These are phyloP conservation scores for Aureobasidium sp. DNA, from an alignment of 2,329 filamentous ascomycete species.

Conservation along the genomic window DNA sequence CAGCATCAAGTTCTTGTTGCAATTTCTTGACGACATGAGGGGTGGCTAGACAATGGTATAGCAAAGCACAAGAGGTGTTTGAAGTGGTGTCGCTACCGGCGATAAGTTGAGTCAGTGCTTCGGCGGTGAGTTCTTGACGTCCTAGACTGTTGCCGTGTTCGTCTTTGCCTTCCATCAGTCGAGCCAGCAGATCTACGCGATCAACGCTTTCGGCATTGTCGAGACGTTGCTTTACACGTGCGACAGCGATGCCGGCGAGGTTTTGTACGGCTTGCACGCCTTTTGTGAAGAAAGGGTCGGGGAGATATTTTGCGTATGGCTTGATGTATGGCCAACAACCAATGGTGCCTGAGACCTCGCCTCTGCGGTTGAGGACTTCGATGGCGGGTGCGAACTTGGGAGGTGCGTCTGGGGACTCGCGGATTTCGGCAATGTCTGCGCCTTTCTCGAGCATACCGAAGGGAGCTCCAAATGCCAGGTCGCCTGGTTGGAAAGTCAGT, in stretches of 20 bases:
- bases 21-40: slow-evolving; percentile 64
- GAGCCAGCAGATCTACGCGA: slow-evolving; percentile 71
- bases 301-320: slow-evolving; percentile 71
- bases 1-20: slow-evolving; percentile 65
- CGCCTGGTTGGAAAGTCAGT: slow-evolving; percentile 17
- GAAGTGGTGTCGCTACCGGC: slow-evolving; percentile 69
- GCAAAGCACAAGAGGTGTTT: slow-evolving; percentile 73
- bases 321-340: slow-evolving; percentile 67
- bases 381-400: slow-evolving; percentile 69
- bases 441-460: slow-evolving; percentile 78
- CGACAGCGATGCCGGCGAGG: slow-evolving; percentile 80
- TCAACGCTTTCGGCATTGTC: slow-evolving; percentile 55
- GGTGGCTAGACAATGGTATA: slow-evolving; percentile 66
- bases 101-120: slow-evolving; percentile 82
- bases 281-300: slow-evolving; percentile 71
- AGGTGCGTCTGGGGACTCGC: slow-evolving; percentile 49
- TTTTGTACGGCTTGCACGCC: slow-evolving; percentile 68
- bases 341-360: slow-evolving; percentile 71
- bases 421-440: slow-evolving; percentile 67
- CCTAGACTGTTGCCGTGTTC: slow-evolving; percentile 68
- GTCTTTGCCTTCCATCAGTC: slow-evolving; percentile 79
- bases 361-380: slow-evolving; percentile 78
- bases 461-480: slow-evolving; percentile 64
- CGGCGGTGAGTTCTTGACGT: slow-evolving; percentile 73
- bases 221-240: slow-evolving; percentile 66